A percentile compares a stretch with the other conserved stretches of the same genome.
phyloP scores from a whole-genome alignment of 192 early-diverging fungal genomes.

The Coemansia sp. region DNA sequence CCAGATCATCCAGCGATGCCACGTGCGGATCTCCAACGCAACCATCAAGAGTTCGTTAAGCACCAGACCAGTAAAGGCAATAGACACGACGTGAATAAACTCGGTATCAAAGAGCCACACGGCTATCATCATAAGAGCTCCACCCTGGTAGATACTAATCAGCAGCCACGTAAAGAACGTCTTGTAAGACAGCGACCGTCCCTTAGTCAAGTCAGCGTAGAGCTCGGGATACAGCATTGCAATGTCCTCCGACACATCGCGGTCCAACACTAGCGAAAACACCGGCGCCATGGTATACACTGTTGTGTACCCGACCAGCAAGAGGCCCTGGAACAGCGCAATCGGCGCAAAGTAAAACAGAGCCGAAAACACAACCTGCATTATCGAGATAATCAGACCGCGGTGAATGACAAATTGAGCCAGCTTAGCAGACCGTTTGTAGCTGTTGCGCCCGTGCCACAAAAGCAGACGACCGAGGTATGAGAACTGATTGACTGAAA shows the following conservation, averaged over 20 bases:
- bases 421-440: constrained; percentile 89
- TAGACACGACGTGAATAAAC: constrained; percentile 92
- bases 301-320: constrained; percentile 92
- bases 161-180: constrained; percentile 95
- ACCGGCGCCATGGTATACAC: constrained; percentile 96
- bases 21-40: constrained; percentile 87
- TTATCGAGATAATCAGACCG: constrained; percentile 94
- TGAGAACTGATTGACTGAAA: constrained; percentile 86
- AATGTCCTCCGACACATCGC: constrained; percentile 84
- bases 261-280: constrained; percentile 90
- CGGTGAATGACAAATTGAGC: constrained; percentile 97
- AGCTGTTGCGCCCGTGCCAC: constrained; percentile 95
- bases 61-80: constrained; percentile 91
- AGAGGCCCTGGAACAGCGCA: constrained; percentile 84
- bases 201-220: constrained; percentile 93
- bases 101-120: constrained; percentile 94
- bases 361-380: constrained; percentile 95
- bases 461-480: constrained; percentile 80
- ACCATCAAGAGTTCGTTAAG: constrained; percentile 97
- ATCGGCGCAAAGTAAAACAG: constrained; percentile 98
- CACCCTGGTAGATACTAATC: constrained; percentile 95
- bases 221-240: constrained; percentile 91
- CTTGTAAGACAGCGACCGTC: constrained; percentile 82
- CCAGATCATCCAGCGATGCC: constrained; percentile 89
- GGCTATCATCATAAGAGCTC: constrained; percentile 91